Evolutionary conservation across 2,329 filamentous ascomycete genomes (phyloP), one percentile per base, ranked within the genome.

Genomic region (Raffaelea arxii): DNA sequence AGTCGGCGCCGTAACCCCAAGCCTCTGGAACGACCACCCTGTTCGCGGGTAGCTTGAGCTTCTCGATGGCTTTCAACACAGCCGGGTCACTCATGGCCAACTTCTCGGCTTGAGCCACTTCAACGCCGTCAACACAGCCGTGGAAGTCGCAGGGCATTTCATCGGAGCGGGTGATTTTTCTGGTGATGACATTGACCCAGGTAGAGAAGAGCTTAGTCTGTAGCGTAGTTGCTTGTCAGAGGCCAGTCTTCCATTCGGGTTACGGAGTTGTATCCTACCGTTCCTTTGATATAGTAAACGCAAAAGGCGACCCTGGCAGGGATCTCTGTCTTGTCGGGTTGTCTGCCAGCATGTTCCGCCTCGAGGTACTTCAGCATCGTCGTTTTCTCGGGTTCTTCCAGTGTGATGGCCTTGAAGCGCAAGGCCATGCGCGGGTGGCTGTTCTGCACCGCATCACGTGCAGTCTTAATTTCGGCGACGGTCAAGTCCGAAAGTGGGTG

Each of bases 1-100:
- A 72, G 50, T 76, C 72, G 53, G 38, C 56, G 72, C 74, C 78
- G 54, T 80, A 82, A 44, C 78, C 78, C 78, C 78, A 82, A 6
- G 78, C 78, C 49, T 84, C 80, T 21, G 70, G 67, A 4, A 81
- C 71, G 3, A 82, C 63, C 1, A 75, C 69, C 2, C 72, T 70
- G 36, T 77, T 77, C 53, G 77, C 67, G 1, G 80, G 79, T 2
- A 83, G 66, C 54, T 80, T 58, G 41, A 83, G 62, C 59, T 82
- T 82, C 27, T 71, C 74, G 46, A 84, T 68, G 54, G 77, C 78
- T 4, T 72, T 74, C 55, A 76, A 66, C 4, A 83, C 78, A 4
- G 63, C 65, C 25, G 72, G 67, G 50, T 82, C 74, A 38, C 69
- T 67, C 7, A 82, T 61, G 4, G 71, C 70, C 35, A 70, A 63